A percentile compares a stretch with the other conserved stretches of the same genome.
phyloP scores from a whole-genome alignment of 192 early-diverging fungal genomes.

The Backusella tuberculispora region DNA sequence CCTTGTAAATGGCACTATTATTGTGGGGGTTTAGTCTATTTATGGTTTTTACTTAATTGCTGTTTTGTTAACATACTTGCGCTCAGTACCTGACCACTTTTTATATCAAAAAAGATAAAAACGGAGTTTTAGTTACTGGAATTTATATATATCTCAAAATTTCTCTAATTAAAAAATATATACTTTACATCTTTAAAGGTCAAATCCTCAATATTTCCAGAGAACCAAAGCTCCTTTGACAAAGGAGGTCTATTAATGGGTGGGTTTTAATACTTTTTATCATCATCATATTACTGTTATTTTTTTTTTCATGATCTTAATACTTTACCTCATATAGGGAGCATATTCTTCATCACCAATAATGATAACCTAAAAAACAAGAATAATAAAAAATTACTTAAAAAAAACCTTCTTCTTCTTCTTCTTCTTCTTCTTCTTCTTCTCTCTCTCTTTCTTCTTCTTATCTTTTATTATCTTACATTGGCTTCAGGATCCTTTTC shows the following conservation, averaged over 20 bases:
- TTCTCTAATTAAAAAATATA: too few species aligned
- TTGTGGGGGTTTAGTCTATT: neutral
- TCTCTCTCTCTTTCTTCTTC: constrained; percentile 9
- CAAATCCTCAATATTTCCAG: constrained; percentile 48
- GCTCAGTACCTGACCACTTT: constrained; percentile 59
- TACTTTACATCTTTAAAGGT: constrained; percentile 54
- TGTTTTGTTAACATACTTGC: constrained; percentile 38
- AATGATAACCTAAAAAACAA: constrained; percentile 51
- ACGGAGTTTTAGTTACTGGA: neutral
- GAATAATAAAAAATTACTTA: neutral
- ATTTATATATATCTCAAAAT: neutral
- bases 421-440: too few species aligned
- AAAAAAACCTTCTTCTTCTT: neutral
- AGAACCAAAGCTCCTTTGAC: constrained; percentile 71
- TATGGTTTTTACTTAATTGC: neutral
- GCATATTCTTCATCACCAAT: constrained; percentile 56
- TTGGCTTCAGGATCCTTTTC: constrained; percentile 61
- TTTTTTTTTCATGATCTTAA: neutral
- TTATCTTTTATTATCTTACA: too few species aligned
- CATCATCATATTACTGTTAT: neutral
- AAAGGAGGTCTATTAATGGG: constrained; percentile 51
- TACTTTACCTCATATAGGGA: constrained; percentile 58
- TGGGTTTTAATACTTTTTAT: neutral
- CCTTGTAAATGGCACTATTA: constrained; percentile 48
- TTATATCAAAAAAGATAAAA: neutral